Percentiles rank a stretch among this genome's conserved stretches.
Conservation (phyloP, 2,329 filamentous ascomycete species). For the Bipolaris bicolor region DNA sequence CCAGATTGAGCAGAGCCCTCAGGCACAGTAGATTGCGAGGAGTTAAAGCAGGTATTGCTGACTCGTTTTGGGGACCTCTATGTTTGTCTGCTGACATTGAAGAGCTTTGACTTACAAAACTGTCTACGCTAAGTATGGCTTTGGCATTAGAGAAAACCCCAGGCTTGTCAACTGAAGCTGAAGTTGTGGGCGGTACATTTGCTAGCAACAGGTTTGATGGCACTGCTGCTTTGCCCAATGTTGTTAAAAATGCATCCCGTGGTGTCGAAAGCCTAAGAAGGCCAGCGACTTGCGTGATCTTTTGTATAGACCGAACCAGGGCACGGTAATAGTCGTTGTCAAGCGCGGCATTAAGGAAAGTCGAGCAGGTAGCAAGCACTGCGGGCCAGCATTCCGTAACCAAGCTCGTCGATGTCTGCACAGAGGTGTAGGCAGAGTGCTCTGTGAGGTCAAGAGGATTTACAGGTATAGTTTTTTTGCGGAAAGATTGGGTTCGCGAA, state of each 20-base stretch:
- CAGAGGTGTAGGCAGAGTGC: constrained; percentile 72
- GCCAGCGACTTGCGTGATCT: constrained; percentile 92
- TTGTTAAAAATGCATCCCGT: constrained; percentile 92
- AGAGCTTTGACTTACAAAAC: constrained; percentile 65
- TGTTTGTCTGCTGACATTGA: constrained; percentile 61
- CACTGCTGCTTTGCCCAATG: constrained; percentile 89
- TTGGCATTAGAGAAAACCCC: constrained; percentile 74
- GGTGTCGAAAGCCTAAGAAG: constrained; percentile 83
- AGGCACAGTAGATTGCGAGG: constrained; percentile 90
- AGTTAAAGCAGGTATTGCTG: constrained; percentile 64
- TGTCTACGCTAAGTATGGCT: constrained; percentile 76
- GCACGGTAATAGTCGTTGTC: constrained; percentile 94
- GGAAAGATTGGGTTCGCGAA: constrained; percentile 70
- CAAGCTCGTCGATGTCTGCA: constrained; percentile 79
- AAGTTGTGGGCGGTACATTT: constrained; percentile 43
- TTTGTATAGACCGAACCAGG: constrained; percentile 90
- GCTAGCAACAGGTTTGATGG: constrained; percentile 71
- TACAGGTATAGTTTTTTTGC: constrained; percentile 76
- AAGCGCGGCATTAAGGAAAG: constrained; percentile 88
- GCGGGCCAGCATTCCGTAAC: constrained; percentile 96
- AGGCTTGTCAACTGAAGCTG: constrained; percentile 57
- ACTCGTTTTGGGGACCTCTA: constrained; percentile 64
- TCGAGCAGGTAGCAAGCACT: constrained; percentile 91
- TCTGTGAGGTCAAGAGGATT: constrained; percentile 81
- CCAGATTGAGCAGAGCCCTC: constrained; percentile 88